phyloP scores from a whole-genome alignment of 1,139 yeast genomes.

The Neolecta irregularis region DNA sequence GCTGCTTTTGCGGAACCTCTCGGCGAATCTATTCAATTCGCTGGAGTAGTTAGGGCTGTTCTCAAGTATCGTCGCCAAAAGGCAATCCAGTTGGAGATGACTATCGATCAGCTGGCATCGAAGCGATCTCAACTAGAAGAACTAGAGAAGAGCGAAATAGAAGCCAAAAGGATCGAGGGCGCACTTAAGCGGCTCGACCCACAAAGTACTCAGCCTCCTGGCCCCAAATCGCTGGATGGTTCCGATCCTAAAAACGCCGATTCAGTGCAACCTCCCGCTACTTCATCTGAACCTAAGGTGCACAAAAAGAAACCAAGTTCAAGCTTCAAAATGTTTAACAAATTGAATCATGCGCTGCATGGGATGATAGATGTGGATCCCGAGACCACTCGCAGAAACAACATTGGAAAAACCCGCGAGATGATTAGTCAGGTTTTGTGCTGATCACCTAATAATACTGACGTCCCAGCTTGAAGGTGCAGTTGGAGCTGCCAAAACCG shows the following conservation, averaged over 20 bases:
- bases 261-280: slow-evolving; percentile 3
- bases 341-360: slow-evolving; percentile 46
- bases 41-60: slow-evolving; percentile 50
- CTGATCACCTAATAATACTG: not conserved
- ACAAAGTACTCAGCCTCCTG: not conserved
- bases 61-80: slow-evolving; percentile 58
- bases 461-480: slow-evolving; percentile 30
- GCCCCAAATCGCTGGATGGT: not conserved
- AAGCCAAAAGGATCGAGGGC: slow-evolving; percentile 28
- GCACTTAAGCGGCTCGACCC: slow-evolving; percentile 11
- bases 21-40: slow-evolving; percentile 66
- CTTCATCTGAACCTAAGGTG: slow-evolving; percentile 18
- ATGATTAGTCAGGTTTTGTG: slow-evolving; percentile 31
- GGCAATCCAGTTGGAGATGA: slow-evolving; percentile 45
- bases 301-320: slow-evolving; percentile 18
- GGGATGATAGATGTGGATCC: slow-evolving; percentile 62
- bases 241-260: slow-evolving; percentile 4
- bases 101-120: slow-evolving; percentile 39
- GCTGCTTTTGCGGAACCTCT: slow-evolving; percentile 70
- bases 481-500: slow-evolving; percentile 45
- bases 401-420: slow-evolving; percentile 35
- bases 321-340: slow-evolving; percentile 22
- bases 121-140: slow-evolving; percentile 25
- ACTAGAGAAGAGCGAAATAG: slow-evolving; percentile 29
- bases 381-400: slow-evolving; percentile 45